Evolutionary conservation across 2,329 filamentous ascomycete species (phyloP).

Genomic region (Graphiopsis chlorocephala): DNA sequence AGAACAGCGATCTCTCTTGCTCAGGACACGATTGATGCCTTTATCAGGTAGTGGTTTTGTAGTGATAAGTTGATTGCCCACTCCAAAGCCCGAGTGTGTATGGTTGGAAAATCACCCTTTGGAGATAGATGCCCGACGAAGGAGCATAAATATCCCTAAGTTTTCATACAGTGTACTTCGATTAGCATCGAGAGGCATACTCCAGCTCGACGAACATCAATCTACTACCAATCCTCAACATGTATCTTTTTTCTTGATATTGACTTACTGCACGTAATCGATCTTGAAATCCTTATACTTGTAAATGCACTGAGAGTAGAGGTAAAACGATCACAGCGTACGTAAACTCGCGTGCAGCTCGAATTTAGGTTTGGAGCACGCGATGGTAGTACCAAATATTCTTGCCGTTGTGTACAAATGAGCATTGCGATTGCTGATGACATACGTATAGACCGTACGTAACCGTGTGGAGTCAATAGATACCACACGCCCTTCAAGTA

Average conservation of each 20-base stretch:
- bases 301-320: background rate
- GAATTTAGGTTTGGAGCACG: background rate
- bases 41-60: background rate
- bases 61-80: background rate
- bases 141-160: background rate
- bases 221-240: background rate
- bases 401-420: background rate
- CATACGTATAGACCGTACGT: constrained; percentile 2
- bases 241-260: background rate
- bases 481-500: background rate
- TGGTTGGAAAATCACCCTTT: background rate
- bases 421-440: background rate
- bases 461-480: background rate
- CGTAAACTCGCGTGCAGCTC: background rate
- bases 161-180: background rate
- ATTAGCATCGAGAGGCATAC: background rate
- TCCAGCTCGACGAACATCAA: background rate
- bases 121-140: background rate
- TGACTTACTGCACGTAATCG: background rate
- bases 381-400: constrained; percentile 1
- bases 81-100: background rate
- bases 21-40: background rate
- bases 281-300: background rate
- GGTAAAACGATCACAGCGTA: background rate
- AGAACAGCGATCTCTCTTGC: too few species aligned